Base-by-base conservation (phyloP, 306 rosid genomes). In the Cucumis cinereus region DNA sequence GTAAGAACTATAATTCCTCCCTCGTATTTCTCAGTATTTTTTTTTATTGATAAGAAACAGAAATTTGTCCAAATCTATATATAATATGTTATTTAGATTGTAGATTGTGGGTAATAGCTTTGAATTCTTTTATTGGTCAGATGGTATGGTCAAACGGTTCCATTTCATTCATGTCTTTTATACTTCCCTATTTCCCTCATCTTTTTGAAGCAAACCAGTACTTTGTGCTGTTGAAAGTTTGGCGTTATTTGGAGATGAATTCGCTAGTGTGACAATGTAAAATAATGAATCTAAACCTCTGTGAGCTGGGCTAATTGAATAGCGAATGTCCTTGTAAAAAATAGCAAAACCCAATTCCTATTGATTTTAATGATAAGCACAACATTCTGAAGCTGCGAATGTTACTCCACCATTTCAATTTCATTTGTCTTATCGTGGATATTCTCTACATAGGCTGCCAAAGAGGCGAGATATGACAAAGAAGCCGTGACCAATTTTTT, bases 381-480 rank as follows among this genome's bases (percentile, higher is more conserved):
- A 15, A 58, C 30, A 58, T 24, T 57, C 16, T 55, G 24, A 7
- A 57, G 16, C 40, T 36, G 67, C 17, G 33, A 74, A 38, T 26
- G 16, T 24, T 28, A 12, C 38, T 8, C 45, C 23, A 24, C 60
- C 16, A 71, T 24, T 71, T 47, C 20, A 45, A 71, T 49, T 26
- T 69, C 58, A 15, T 71, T 49, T 26, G 10, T 49, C 24, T 71
- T 26, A 30, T 26, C 26, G 76, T 49, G 36, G 55, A 49, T 71
- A 12, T 74, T 54, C 20, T 54, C 16, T 26, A 55, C 64, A 54
- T 87, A 95, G 99, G 98, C 99, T 67, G 98, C 96, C 72, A 95
- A 89, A 88, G 96, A 95, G 72, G 93, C 97, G 56, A 92, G 98
- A 81, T 87, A 85, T 78, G 99, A 95, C 88, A 95, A 92, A 81